Evolutionary conservation across 2,329 filamentous ascomycete species (phyloP).

Genomic region (Juglanconis oblonga): DNA sequence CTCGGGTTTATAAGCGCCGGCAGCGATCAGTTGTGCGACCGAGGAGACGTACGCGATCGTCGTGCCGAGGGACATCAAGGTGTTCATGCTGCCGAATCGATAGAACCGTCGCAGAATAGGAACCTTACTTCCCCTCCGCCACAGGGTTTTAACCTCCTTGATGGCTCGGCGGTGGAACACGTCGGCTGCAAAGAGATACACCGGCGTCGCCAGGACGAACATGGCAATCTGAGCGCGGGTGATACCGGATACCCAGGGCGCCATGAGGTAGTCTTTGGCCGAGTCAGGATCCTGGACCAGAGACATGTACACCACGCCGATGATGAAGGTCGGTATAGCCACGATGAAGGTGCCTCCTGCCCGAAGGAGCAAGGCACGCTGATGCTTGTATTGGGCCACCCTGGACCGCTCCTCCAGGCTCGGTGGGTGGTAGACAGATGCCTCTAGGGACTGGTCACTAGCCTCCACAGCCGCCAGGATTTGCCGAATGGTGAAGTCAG

Average conservation of each 20-base stretch:
- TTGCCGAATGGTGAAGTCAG: constrained; percentile 69
- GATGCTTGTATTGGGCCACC: constrained; percentile 68
- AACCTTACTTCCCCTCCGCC: constrained; percentile 71
- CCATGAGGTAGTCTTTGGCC: constrained; percentile 64
- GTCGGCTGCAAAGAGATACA: constrained; percentile 85
- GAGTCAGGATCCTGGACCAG: constrained; percentile 61
- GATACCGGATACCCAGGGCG: constrained; percentile 68
- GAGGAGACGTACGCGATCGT: constrained; percentile 85
- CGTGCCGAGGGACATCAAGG: constrained; percentile 85
- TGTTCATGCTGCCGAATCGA: constrained; percentile 96
- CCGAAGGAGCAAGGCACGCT: constrained; percentile 65
- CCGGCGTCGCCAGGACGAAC: constrained; percentile 76
- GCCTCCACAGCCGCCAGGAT: constrained; percentile 67
- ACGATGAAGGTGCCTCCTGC: constrained; percentile 65
- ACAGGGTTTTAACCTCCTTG: constrained; percentile 75
- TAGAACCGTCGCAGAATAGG: constrained; percentile 76
- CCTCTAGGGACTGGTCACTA: constrained; percentile 62
- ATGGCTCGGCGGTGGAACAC: constrained; percentile 77
- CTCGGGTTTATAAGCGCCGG: constrained; percentile 41
- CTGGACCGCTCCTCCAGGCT: constrained; percentile 80
- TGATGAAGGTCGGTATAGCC: constrained; percentile 78
- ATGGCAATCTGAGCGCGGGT: constrained; percentile 76
- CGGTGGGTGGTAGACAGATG: constrained; percentile 73
- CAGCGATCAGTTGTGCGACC: constrained; percentile 70
- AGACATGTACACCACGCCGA: constrained; percentile 90